Evolutionary conservation across 768 basidiomycete genomes (phyloP), one percentile per base, ranked within the genome.

Genomic region (Tricholoma matsutake): DNA sequence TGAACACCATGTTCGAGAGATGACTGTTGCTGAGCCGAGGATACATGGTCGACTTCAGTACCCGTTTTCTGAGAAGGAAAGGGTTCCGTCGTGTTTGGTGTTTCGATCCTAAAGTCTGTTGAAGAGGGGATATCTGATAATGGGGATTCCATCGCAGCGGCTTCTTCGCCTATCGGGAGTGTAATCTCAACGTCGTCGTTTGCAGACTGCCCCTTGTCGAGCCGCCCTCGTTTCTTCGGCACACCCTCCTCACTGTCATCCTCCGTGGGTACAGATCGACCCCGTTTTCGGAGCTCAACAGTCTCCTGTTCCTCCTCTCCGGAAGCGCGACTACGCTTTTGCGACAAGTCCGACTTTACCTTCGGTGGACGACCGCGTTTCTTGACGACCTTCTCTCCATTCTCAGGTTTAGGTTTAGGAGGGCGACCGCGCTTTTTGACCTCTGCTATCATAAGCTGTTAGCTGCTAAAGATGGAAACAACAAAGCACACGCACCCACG

Each of bases 291-390:
- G 8, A n/a, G 29, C 2, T 31, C 51, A 32, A 18, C 51, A n/a
- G 14, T 31, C n/a, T 2, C 29, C 29, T 53, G 29, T 9, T 53
- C 51, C 5, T 18, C 32, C 29, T 31, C 29, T 18, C 51, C 31
- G 4, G 51, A 18, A 10, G 37, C 1, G 55, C 11, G 22, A 5
- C 20, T 13, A 56, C 22, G 51, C 28, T 47, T 32, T 11, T 45
- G 35, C 20, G 37, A 35, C 49, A 18, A 51, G 37, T 61, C 65
- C 41, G 60, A 63, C 35, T 68, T 68, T 18, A 31, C 58, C 64
- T 74, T 73, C 20, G 58, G 59, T n/a, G 72, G 71, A 18, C 79
- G 75, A 25, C 78, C 79, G 14, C 78, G 80, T 54, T 78, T 80
- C 68, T 73, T 81, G 31, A 72, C 69, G 52, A 54, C 18, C 6